phyloP scores from a whole-genome alignment of 768 basidiomycete genomes.

The Suillus subalutaceus region DNA sequence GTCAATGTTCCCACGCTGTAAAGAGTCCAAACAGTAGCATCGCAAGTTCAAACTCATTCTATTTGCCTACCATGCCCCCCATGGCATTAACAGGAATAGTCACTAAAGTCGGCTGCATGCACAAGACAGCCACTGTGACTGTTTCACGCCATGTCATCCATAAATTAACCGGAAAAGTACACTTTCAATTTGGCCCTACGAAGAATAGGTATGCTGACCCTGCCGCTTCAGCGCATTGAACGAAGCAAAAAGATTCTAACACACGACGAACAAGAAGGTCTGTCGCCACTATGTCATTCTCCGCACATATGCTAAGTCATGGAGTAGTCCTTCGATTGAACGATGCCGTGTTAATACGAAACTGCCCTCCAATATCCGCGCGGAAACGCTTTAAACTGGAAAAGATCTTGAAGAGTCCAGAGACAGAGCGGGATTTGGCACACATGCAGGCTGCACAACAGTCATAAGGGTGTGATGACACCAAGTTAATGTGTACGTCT shows the following conservation, averaged over 20 bases:
- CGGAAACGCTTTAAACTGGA: conserved; percentile 77
- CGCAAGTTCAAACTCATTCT: background rate
- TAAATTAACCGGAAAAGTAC: conserved; percentile 75
- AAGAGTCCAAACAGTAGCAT: background rate
- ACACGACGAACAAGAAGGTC: conserved; percentile 75
- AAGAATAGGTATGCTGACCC: conserved; percentile 6
- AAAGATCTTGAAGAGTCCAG: conserved; percentile 67
- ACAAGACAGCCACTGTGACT: conserved; percentile 83
- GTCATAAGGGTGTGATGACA: background rate
- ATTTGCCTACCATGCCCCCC: conserved; percentile 61
- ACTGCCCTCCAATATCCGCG: conserved; percentile 81
- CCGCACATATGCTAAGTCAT: conserved; percentile 13
- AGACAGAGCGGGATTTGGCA: conserved; percentile 54
- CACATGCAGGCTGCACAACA: conserved; percentile 18
- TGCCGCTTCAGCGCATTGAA: conserved; percentile 58
- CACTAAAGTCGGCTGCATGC: conserved; percentile 81
- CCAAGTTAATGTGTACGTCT: background rate
- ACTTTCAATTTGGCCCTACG: conserved; percentile 18
- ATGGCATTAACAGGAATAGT: conserved; percentile 76
- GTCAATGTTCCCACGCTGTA: background rate
- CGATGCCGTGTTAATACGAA: conserved; percentile 77
- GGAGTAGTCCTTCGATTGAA: conserved; percentile 61
- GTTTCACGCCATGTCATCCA: conserved; percentile 78
- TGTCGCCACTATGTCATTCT: conserved; percentile 27
- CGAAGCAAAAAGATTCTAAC: conserved; percentile 77